phyloP scores from a whole-genome alignment of 129 eudicot genomes.

The Flaveria linearis region DNA sequence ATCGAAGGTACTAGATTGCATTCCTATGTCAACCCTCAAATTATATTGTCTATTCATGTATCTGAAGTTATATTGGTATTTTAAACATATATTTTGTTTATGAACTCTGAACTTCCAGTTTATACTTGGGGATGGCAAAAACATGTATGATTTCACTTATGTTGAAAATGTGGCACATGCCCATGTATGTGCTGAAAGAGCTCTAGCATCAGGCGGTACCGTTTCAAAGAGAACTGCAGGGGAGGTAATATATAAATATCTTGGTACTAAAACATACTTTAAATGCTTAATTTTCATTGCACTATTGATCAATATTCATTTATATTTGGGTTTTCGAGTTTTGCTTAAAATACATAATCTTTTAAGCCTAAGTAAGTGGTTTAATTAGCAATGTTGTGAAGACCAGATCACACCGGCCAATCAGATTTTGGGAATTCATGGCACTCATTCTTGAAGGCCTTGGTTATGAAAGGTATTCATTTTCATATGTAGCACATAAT shows the following conservation, averaged over 20 bases:
- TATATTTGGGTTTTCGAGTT: background rate
- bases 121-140: conserved; percentile 85
- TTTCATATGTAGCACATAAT: conserved; percentile 9
- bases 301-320: conserved; percentile 6
- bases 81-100: conserved; percentile 1
- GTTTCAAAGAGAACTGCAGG: conserved; percentile 91
- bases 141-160: conserved; percentile 88
- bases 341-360: background rate
- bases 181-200: conserved; percentile 98
- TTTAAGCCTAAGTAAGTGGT: background rate
- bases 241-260: conserved; percentile 44
- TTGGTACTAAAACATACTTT: background rate
- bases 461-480: conserved; percentile 82
- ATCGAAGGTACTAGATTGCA: conserved; percentile 50
- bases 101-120: conserved; percentile 47
- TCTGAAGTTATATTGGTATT: background rate
- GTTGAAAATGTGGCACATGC: conserved; percentile 99
- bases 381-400: no score
- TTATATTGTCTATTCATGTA: conserved; percentile 9
- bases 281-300: background rate
- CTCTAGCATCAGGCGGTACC: conserved; percentile 74
- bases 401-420: conserved; percentile 31
- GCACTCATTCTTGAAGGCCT: conserved; percentile 85
- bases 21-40: conserved; percentile 7
- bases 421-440: conserved; percentile 90